Base-by-base conservation (phyloP, 352 stramenopile species). In the Vaucheria bursata region DNA sequence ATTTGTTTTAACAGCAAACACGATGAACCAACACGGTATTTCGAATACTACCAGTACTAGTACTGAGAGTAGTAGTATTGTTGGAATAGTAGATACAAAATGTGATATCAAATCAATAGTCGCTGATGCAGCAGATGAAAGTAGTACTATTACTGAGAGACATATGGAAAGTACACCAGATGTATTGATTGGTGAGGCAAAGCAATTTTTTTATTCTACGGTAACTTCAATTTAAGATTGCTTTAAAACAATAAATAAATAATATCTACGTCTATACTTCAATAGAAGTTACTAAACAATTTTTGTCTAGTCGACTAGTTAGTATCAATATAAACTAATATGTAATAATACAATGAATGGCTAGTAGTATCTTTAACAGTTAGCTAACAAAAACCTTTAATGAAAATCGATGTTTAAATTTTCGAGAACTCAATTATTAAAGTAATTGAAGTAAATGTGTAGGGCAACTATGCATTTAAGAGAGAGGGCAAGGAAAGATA, bases 101-200 rank as follows among this genome's bases (percentile, higher is more conserved):
- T 59, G 12, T 8, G 6, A 67, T 7, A 72, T 8, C 8, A 25
- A 25, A 2, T 32, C 5, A 38, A 1, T 75, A 38, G 29, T 77
- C n/a, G 1, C 3, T 77, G 52, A 37, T 71, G 64, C 29, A 7
- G 65, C 32, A 72, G 75, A 49, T 2, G 75, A 80, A n/a, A 80
- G 67, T 7, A 65, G 70, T n/a, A 65, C 70, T 34, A 80, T 80
- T 53, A 80, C 75, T 4, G 75, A 80, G 25, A 65, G 74, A 33
- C 75, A 80, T 52, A 65, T 80, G 25, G 75, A 73, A 32, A 25
- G 74, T 25, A 53, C 65, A n/a, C 75, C 75, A 4, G 75, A 80
- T 52, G 75, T 80, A 5, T n/a, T 78, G 29, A 80, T 80, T 4
- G 75, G 75, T 80, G 75, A 74, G 75, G 32, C 0, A 59, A 59